These are phyloP conservation scores for Pseudozyma tsukubaensis DNA, from an alignment of 1,284 basidiomycete genomes.

Conservation along the genomic window DNA sequence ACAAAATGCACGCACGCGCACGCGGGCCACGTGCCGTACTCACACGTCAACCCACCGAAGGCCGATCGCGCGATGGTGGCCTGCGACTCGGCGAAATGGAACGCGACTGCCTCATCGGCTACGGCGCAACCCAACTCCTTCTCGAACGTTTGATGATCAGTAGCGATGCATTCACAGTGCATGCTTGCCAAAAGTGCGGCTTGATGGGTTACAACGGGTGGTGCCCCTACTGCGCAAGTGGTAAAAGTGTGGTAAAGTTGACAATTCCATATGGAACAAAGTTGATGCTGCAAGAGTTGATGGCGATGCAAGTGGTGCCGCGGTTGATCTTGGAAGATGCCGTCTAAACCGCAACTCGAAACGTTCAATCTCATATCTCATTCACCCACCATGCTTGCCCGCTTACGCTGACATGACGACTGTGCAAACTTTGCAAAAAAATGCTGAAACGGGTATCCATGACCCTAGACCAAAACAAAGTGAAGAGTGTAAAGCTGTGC, in stretches of 20 bases:
- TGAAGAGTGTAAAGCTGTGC: too few species aligned
- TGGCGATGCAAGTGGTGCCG: slow-evolving; percentile 71
- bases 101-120: slow-evolving; percentile 78
- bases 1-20: slow-evolving; percentile 93
- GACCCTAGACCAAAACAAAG: too few species aligned
- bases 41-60: slow-evolving; percentile 97
- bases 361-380: background rate
- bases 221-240: slow-evolving; percentile 81
- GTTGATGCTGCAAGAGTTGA: slow-evolving; percentile 93
- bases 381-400: too few species aligned
- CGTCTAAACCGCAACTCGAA: slow-evolving; percentile 12
- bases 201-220: slow-evolving; percentile 85
- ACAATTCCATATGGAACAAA: slow-evolving; percentile 99
- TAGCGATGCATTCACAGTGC: slow-evolving; percentile 93
- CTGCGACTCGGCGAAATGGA: slow-evolving; percentile 99
- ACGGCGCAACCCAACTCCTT: slow-evolving; percentile 85
- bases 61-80: slow-evolving; percentile 95
- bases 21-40: slow-evolving; percentile 95
- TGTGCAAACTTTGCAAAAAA: too few species aligned
- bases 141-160: slow-evolving; percentile 94
- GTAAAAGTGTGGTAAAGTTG: slow-evolving; percentile 92
- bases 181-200: slow-evolving; percentile 93
- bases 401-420: too few species aligned
- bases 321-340: slow-evolving; percentile 69
- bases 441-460: too few species aligned